These are phyloP conservation scores for Vinca major DNA, from an alignment of 305 asterid species.

Conservation along the genomic window DNA sequence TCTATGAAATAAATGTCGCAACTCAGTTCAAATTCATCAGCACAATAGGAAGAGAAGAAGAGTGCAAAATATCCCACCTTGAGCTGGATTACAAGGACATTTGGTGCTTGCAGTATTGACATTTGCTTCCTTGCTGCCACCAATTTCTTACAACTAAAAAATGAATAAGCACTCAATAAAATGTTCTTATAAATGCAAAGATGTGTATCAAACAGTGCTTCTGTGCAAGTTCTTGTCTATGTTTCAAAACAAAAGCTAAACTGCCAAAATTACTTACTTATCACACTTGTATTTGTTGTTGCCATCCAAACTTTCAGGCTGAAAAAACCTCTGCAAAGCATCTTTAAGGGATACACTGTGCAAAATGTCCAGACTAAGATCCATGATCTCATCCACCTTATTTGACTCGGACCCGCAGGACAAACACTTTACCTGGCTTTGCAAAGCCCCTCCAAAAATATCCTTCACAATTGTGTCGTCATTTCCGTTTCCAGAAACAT, in stretches of 20 bases:
- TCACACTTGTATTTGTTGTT: conserved; percentile 91
- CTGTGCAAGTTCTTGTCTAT: background rate
- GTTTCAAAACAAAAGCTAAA: background rate
- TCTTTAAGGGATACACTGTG: conserved; percentile 73
- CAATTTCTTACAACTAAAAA: conserved; percentile 84
- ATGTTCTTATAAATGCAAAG: background rate
- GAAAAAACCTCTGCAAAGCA: conserved; percentile 78
- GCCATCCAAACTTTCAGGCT: conserved; percentile 90
- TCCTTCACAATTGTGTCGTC: conserved; percentile 76
- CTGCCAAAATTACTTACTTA: conserved; percentile 38
- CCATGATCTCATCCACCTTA: conserved; percentile 98
- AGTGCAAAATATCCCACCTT: conserved; percentile 41
- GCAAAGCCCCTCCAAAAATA: conserved; percentile 91
- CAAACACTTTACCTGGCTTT: conserved; percentile 92
- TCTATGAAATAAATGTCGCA: conserved; percentile 31
- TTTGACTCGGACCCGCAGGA: conserved; percentile 94
- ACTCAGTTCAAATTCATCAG: background rate
- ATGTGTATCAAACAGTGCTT: background rate
- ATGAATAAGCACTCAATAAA: conserved; percentile 25
- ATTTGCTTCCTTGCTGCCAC: conserved; percentile 92
- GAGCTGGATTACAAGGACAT: conserved; percentile 89
- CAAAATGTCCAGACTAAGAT: conserved; percentile 87
- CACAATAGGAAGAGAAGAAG: conserved; percentile 15
- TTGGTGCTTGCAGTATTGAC: conserved; percentile 87
- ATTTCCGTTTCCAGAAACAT: conserved; percentile 41